These are phyloP conservation scores for Colletotrichum chlorophyti DNA, from an alignment of 2,329 filamentous ascomycete species.

Conservation along the genomic window DNA sequence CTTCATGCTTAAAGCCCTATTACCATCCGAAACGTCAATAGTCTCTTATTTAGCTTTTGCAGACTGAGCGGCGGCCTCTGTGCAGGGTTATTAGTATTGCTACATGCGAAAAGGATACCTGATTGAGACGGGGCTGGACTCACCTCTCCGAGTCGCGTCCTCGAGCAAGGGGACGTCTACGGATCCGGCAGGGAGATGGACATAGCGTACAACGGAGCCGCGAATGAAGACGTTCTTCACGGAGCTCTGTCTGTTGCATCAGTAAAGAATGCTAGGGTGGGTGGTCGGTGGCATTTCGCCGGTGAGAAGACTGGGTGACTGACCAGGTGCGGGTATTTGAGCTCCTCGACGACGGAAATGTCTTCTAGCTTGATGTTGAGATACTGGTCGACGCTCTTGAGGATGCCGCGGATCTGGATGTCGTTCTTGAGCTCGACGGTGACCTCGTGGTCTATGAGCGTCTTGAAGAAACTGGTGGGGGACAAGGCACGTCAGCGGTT, in stretches of 20 bases:
- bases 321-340: slow-evolving; percentile 93
- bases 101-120: neutral
- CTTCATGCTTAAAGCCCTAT: neutral
- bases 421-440: slow-evolving; percentile 99
- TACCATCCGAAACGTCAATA: neutral
- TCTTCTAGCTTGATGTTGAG: slow-evolving; percentile 99
- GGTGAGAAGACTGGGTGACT: no score
- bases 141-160: slow-evolving; percentile 89
- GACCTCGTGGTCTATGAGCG: slow-evolving; percentile 94
- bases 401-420: slow-evolving; percentile 91
- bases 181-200: slow-evolving; percentile 81
- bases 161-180: slow-evolving; percentile 89
- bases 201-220: slow-evolving; percentile 90
- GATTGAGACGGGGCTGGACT: slow-evolving; percentile 32
- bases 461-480: slow-evolving; percentile 88
- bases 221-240: slow-evolving; percentile 97
- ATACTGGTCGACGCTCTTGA: slow-evolving; percentile 98
- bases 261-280: neutral
- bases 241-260: slow-evolving; percentile 56
- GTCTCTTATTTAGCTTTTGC: slow-evolving; percentile 60
- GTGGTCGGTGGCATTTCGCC: no score
- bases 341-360: slow-evolving; percentile 88
- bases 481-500: slow-evolving; percentile 4
- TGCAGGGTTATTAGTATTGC: slow-evolving; percentile 10
- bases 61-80: slow-evolving; percentile 65